These are phyloP conservation scores for Mycena vitilis DNA, from an alignment of 768 basidiomycete species.

Conservation along the genomic window DNA sequence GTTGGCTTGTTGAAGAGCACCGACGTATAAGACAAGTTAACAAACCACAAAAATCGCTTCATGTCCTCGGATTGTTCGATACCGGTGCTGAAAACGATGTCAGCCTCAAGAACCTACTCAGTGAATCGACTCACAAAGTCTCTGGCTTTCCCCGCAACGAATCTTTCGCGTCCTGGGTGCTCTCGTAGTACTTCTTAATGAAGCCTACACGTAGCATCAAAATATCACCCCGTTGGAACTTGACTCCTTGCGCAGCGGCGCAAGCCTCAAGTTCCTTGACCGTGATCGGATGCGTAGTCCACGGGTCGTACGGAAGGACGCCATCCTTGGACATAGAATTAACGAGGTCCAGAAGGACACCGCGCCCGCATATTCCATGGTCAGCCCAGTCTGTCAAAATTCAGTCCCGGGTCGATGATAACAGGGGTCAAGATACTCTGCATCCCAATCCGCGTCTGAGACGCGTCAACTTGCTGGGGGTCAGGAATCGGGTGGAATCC, in stretches of 20 bases:
- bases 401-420: not conserved
- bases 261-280: slow-evolving; percentile 68
- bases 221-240: slow-evolving; percentile 70
- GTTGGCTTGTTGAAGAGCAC: slow-evolving; percentile 8
- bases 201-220: slow-evolving; percentile 72
- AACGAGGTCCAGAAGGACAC: slow-evolving; percentile 74
- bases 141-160: slow-evolving; percentile 56
- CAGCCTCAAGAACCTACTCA: not conserved
- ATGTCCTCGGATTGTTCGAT: slow-evolving; percentile 77
- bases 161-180: slow-evolving; percentile 57
- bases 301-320: slow-evolving; percentile 70
- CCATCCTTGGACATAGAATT: slow-evolving; percentile 57
- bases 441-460: slow-evolving; percentile 67
- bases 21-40: slow-evolving; percentile 6
- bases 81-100: slow-evolving; percentile 49
- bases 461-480: slow-evolving; percentile 60
- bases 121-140: slow-evolving; percentile 59
- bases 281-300: slow-evolving; percentile 65
- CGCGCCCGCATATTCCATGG: slow-evolving; percentile 78
- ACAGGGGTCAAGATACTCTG: slow-evolving; percentile 58
- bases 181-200: slow-evolving; percentile 63
- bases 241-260: slow-evolving; percentile 68
- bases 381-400: slow-evolving; percentile 69
- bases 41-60: slow-evolving; percentile 77
- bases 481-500: slow-evolving; percentile 61